Conservation (phyloP, 805 yeast genomes). For the Saturnispora kantuleensis region DNA sequence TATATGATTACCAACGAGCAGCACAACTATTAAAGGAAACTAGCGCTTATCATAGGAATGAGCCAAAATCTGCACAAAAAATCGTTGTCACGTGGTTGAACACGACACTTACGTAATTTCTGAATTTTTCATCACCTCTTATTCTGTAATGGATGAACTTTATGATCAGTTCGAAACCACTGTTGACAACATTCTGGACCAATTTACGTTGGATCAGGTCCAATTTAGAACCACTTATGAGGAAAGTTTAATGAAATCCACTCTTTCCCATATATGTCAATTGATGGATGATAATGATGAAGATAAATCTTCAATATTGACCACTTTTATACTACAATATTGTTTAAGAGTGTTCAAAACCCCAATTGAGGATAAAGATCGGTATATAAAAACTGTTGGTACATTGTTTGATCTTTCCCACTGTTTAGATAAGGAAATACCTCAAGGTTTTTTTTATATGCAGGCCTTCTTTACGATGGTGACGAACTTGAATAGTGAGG, state of each 20-base stretch:
- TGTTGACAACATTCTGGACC: not conserved
- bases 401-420: slow-evolving; percentile 1
- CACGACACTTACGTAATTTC: no score
- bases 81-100: no score
- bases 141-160: not conserved
- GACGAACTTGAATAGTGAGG: slow-evolving; percentile 12
- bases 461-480: slow-evolving; percentile 20
- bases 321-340: slow-evolving; percentile 1
- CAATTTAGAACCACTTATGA: not conserved
- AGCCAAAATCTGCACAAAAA: no score
- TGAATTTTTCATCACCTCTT: no score
- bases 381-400: not conserved
- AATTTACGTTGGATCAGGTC: not conserved
- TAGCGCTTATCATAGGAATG: no score
- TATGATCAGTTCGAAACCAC: not conserved
- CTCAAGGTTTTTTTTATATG: slow-evolving; percentile 17
- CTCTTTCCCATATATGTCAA: no score
- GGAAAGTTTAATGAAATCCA: no score
- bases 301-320: slow-evolving; percentile 3
- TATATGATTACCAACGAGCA: no score
- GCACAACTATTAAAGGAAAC: no score
- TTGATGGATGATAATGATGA: no score
- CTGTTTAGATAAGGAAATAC: not conserved
- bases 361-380: not conserved
- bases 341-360: not conserved